phyloP scores from a whole-genome alignment of 139 green algal genomes.

The Haematococcus lacustris region DNA sequence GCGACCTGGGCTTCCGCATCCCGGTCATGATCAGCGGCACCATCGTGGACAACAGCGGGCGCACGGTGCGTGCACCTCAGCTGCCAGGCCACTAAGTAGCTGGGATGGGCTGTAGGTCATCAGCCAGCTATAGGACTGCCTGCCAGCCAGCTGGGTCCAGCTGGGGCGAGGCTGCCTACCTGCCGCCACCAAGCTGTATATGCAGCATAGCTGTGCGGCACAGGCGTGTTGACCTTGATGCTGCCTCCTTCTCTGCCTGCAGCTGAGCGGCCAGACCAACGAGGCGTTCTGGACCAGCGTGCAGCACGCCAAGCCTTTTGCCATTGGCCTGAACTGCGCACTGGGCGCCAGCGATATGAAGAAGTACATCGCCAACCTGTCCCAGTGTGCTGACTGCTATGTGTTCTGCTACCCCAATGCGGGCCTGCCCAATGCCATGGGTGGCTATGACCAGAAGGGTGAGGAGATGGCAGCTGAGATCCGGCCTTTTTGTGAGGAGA shows the following conservation, averaged over 20 bases:
- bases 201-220: neutral
- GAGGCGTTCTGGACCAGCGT: constrained; percentile 98
- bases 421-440: constrained; percentile 96
- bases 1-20: constrained; percentile 64
- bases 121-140: no score
- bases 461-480: constrained; percentile 92
- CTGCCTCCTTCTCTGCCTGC: neutral
- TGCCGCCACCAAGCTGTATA: neutral
- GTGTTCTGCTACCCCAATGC: constrained; percentile 98
- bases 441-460: constrained; percentile 95
- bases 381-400: constrained; percentile 80
- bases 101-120: no score
- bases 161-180: neutral
- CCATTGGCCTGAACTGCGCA: constrained; percentile 94
- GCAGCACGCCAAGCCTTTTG: constrained; percentile 83
- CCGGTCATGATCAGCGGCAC: constrained; percentile 94
- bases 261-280: constrained; percentile 93
- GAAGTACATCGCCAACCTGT: constrained; percentile 89
- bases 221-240: neutral
- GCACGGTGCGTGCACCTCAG: constrained; percentile 46
- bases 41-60: constrained; percentile 91
- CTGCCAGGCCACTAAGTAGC: neutral
- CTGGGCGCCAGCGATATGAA: constrained; percentile 93
- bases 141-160: neutral
- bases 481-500: constrained; percentile 80